Evolutionary conservation across 371 early-diverging fungal species (phyloP).

Genomic region (Mortierella sp.): DNA sequence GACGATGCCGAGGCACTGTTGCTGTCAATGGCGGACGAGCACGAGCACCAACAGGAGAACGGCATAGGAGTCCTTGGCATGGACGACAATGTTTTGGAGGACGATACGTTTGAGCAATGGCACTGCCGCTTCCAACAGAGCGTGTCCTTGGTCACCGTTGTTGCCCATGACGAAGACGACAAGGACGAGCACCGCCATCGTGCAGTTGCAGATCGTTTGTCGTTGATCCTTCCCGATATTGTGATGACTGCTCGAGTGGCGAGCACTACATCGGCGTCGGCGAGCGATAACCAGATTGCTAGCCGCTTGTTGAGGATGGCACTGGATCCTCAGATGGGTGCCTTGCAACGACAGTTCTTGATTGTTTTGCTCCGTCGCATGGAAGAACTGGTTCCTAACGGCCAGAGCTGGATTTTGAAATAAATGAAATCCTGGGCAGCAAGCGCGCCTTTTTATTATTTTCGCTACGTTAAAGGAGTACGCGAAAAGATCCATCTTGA

Average conservation of each 20-base stretch:
- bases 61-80: not conserved
- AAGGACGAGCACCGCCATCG: slow-evolving; percentile 1
- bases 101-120: slow-evolving; percentile 47
- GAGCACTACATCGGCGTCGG: not conserved
- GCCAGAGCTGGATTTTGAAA: slow-evolving; percentile 41
- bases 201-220: slow-evolving; percentile 22
- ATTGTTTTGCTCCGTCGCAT: slow-evolving; percentile 37
- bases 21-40: slow-evolving; percentile 46
- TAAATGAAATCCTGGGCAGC: not conserved
- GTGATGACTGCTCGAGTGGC: slow-evolving; percentile 27
- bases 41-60: slow-evolving; percentile 30
- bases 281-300: slow-evolving; percentile 32
- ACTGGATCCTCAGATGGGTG: slow-evolving; percentile 25
- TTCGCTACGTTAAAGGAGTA: not conserved
- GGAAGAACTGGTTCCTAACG: slow-evolving; percentile 40
- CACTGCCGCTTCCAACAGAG: slow-evolving; percentile 40
- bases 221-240: slow-evolving; percentile 38
- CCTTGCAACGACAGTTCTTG: slow-evolving; percentile 29
- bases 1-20: slow-evolving; percentile 42
- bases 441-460: not conserved
- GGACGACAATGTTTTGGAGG: slow-evolving; percentile 40
- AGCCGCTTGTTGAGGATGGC: slow-evolving; percentile 33
- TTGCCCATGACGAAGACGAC: not conserved
- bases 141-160: slow-evolving; percentile 13
- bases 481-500: not conserved